Conservation (phyloP, 495 filamentous ascomycete species). For the Talaromyces trachyspermus region DNA sequence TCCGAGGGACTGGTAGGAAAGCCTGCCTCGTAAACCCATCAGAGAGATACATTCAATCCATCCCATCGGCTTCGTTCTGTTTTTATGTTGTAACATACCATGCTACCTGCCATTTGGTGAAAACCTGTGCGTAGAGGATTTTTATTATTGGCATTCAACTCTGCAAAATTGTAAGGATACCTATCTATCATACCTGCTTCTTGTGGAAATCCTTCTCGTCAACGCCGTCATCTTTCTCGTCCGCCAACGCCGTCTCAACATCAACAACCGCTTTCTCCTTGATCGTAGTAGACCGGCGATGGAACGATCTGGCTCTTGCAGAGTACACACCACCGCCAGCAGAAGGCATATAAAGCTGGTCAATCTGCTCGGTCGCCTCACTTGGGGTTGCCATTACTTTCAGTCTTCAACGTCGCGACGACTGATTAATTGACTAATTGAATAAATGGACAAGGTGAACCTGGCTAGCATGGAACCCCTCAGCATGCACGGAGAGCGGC, state of each 20-base stretch:
- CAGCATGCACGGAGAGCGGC: too few relatives aligned
- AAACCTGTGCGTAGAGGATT: constrained; percentile 1
- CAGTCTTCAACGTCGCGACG: not conserved
- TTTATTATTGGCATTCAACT: not conserved
- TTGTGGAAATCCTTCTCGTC: constrained; percentile 21
- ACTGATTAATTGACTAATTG: not conserved
- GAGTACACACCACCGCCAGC: constrained; percentile 6
- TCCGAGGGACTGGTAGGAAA: constrained; percentile 63
- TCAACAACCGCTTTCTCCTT: not conserved
- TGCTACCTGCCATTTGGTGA: constrained; percentile 2
- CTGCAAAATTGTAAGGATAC: too few relatives aligned
- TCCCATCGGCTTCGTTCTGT: too few relatives aligned
- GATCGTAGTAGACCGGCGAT: constrained; percentile 2
- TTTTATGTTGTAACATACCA: not conserved
- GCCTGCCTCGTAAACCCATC: constrained; percentile 16
- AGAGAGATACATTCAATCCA: not conserved
- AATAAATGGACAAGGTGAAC: not conserved
- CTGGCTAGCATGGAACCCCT: too few relatives aligned
- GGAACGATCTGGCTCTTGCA: not conserved
- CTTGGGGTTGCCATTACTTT: not conserved
- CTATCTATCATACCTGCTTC: constrained; percentile 18
- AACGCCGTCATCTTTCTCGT: constrained; percentile 20
- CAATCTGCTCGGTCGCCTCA: not conserved
- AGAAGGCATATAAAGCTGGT: constrained; percentile 1
- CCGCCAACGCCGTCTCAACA: constrained; percentile 17